These are phyloP conservation scores for Bacidia gigantensis DNA, from an alignment of 495 filamentous ascomycete species.

Conservation along the genomic window DNA sequence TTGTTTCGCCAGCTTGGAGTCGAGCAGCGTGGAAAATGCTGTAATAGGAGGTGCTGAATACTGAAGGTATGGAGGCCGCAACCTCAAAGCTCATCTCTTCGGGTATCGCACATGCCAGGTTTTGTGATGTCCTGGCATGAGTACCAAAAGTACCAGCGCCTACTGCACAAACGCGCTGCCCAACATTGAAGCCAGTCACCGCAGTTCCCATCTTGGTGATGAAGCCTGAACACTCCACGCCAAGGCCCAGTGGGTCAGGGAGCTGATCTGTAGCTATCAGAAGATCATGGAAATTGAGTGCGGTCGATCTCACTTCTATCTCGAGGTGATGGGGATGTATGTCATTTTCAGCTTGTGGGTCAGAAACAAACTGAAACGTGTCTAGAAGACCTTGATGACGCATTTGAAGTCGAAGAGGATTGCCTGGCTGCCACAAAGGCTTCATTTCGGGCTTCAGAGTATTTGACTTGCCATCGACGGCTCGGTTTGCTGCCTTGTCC, in stretches of 20 bases:
- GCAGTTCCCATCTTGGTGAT: constrained; percentile 39
- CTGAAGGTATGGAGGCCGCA: constrained; percentile 38
- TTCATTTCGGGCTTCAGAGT: not conserved
- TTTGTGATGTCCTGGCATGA: not conserved
- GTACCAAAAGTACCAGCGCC: constrained; percentile 18
- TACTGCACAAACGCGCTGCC: constrained; percentile 38
- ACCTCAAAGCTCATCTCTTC: constrained; percentile 30
- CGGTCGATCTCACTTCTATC: constrained; percentile 6
- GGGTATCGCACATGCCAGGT: constrained; percentile 20
- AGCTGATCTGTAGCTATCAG: constrained; percentile 25
- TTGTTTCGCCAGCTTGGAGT: constrained; percentile 21
- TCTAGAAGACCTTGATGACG: constrained; percentile 8
- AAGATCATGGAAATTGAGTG: constrained; percentile 29
- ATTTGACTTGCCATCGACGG: not conserved
- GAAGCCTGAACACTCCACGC: constrained; percentile 42
- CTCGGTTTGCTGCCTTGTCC: constrained; percentile 2
- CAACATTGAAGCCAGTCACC: constrained; percentile 29
- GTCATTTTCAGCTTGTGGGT: not conserved
- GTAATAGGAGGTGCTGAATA: constrained; percentile 40
- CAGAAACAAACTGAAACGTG: constrained; percentile 8
- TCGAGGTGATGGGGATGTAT: constrained; percentile 10
- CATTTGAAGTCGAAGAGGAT: constrained; percentile 5
- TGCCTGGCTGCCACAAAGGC: constrained; percentile 3
- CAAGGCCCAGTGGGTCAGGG: constrained; percentile 24
- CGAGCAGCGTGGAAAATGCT: constrained; percentile 22